Conservation (phyloP, 495 filamentous ascomycete species). For the Aspergillus conjunctus region DNA sequence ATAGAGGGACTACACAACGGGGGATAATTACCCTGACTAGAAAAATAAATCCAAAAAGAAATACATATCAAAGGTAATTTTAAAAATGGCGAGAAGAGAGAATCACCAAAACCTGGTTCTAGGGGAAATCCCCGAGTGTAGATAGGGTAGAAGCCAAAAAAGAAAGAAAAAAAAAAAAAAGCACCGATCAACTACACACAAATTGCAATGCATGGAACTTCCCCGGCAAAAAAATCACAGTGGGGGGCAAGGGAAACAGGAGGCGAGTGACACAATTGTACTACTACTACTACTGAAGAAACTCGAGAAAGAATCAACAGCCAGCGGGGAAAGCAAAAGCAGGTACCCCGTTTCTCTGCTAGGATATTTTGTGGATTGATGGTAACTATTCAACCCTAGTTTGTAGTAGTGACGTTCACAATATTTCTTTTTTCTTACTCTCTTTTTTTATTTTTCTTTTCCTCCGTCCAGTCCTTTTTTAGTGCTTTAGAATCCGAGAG, state of each 20-base stretch:
- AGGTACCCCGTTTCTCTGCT: constrained; percentile 30
- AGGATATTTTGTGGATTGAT: constrained; percentile 16
- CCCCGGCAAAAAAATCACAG: not conserved
- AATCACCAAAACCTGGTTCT: not conserved
- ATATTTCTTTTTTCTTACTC: constrained; percentile 4
- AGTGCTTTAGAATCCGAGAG: not conserved
- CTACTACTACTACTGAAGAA: constrained; percentile 3
- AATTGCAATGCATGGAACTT: not conserved
- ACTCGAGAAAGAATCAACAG: constrained; percentile 5
- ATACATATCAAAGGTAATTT: not conserved
- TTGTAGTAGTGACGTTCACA: constrained; percentile 19
- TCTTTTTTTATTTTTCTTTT: not conserved
- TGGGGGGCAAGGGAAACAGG: constrained; percentile 3
- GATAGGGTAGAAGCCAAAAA: not conserved
- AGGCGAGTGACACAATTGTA: not conserved
- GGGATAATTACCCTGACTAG: not conserved
- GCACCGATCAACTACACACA: not conserved
- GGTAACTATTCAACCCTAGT: constrained; percentile 18
- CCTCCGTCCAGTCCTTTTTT: not conserved
- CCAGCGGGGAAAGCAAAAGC: constrained; percentile 26
- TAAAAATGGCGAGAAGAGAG: too few relatives aligned
- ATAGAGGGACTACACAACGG: not conserved
- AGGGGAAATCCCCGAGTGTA: not conserved
- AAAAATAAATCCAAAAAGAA: not conserved
- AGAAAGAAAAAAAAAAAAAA: not conserved